Base-by-base conservation (phyloP, 306 rosid species). In the Hylodesmum podocarpum region DNA sequence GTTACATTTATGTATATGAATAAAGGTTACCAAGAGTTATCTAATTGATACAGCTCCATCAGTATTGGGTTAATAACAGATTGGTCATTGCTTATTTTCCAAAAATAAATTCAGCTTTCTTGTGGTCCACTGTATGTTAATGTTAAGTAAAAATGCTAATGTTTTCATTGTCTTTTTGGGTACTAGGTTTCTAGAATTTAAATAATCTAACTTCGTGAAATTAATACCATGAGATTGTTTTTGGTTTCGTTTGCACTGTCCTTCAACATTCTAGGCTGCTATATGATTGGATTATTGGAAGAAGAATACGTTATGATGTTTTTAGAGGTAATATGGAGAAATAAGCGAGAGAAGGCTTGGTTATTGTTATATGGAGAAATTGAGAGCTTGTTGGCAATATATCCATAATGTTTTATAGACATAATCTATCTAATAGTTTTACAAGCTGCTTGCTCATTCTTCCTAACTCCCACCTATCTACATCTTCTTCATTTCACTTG, bases 1-100 rank as follows among this genome's bases (percentile, higher is more conserved):
- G 33, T 41, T n/a, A 37, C 69, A 79, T 79, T 70, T 34, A 49
- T 63, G 44, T 66, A 53, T 47, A 19, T 64, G 44, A 70, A 64
- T 70, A 40, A 44, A 79, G 51, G 51, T 67, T 57, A 54, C 29
- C 72, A 28, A 54, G 28, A 54, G 67, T 54, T 39, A 15, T 63
- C 24, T 14, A 66, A 28, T 25, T 27, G 63, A 24, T 49, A 14
- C 31, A 25, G 24, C 27, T 67, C 37, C 36, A 72, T 73, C 55
- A 66, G 64, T 75, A 44, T 64, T 54, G 53, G 84, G 27, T 75
- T 75, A 74, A 53, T 25, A 53, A 46, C 67, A 62, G 65, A 19
- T 77, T 46, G 44, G 73, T 21, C 29, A 31, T 53, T 59, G 66
- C 69, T 71, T 36, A 47, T 14, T 18, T 21, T 51, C 4, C 28